Evolutionary conservation across 192 early-diverging fungal genomes (phyloP).

Genomic region (Funneliformis geosporum): DNA sequence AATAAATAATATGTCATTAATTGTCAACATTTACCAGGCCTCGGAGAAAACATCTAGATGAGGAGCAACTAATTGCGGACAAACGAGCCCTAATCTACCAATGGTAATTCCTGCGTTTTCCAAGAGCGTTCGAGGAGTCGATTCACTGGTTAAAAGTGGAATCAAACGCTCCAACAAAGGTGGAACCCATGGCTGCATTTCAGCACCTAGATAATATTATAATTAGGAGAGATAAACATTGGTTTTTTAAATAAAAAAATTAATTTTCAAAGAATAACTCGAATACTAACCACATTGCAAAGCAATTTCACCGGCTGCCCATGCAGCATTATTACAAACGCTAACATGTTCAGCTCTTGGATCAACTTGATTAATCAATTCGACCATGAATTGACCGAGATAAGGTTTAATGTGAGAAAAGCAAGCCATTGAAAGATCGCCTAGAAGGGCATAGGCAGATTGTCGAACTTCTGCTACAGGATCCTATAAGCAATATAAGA

Average conservation of each 20-base stretch:
- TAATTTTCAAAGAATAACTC: constrained; percentile 21
- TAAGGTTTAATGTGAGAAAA: constrained; percentile 83
- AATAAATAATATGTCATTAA: not conserved
- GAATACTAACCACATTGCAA: constrained; percentile 65
- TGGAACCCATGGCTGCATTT: constrained; percentile 79
- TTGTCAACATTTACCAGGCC: constrained; percentile 60
- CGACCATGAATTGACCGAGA: constrained; percentile 78
- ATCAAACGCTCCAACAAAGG: constrained; percentile 85
- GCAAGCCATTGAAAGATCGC: constrained; percentile 92
- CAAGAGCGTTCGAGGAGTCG: constrained; percentile 72
- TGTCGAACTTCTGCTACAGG: constrained; percentile 84
- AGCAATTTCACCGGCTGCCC: constrained; percentile 97
- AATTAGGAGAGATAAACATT: constrained; percentile 1
- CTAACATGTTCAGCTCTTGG: constrained; percentile 74
- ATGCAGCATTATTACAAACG: constrained; percentile 97
- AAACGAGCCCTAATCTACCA: constrained; percentile 91
- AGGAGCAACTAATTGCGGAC: constrained; percentile 80
- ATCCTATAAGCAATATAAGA: constrained; percentile 41
- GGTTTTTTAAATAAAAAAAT: not conserved
- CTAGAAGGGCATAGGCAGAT: constrained; percentile 93
- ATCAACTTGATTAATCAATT: constrained; percentile 73
- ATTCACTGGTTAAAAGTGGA: constrained; percentile 70
- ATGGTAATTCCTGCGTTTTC: constrained; percentile 98
- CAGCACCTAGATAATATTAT: constrained; percentile 51
- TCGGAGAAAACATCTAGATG: constrained; percentile 82